Base-by-base conservation (phyloP, 2,329 filamentous ascomycete species). In the Xylariaceae sp. region DNA sequence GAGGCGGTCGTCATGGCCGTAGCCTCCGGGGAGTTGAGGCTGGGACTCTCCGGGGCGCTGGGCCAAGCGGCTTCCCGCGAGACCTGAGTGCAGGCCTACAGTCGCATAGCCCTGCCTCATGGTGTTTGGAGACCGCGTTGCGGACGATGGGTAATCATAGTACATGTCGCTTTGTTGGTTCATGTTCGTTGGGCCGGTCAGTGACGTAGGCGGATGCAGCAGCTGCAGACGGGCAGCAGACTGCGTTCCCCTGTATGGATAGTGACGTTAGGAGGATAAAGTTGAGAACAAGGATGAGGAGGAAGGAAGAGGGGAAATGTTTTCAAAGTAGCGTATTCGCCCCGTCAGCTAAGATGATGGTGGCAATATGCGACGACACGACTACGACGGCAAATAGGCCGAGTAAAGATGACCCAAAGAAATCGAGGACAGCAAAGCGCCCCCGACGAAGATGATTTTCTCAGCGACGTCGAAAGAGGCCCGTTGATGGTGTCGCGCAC, bases 31-130 rank as follows among this genome's bases (percentile, higher is more conserved):
- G 1, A 71, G 70, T 45, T 82, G 80, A 49, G 77, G 80, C 62
- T 86, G 85, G 49, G 76, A 75, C 56, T 95, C 89, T 64, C 91
- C 88, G 56, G 86, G 86, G 57, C 88, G 80, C 57, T 89, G 91
- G 35, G 82, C 73, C 63, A 86, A 83, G 56, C 86, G 81, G 61
- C 85, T 81, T 39, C 54, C 56, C 37, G 64, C 55, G 25, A 70
- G 46, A 35, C 65, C 63, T 23, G 63, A 71, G 47, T 76, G 74
- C 73, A 84, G 73, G 63, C 73, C 74, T 59, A 78, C 77, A 57
- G 79, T 80, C 44, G 66, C 68, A 53, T 77, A 79, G 45, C 72
- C 75, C 49, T 86, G 86, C 64, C 75, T 67, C 40, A 86, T 82
- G 23, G 85, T 82, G 62, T 80, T 83, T 32, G 88, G 88, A 53